Conservation (phyloP, 805 yeast species). For the Peterozyma toletana region DNA sequence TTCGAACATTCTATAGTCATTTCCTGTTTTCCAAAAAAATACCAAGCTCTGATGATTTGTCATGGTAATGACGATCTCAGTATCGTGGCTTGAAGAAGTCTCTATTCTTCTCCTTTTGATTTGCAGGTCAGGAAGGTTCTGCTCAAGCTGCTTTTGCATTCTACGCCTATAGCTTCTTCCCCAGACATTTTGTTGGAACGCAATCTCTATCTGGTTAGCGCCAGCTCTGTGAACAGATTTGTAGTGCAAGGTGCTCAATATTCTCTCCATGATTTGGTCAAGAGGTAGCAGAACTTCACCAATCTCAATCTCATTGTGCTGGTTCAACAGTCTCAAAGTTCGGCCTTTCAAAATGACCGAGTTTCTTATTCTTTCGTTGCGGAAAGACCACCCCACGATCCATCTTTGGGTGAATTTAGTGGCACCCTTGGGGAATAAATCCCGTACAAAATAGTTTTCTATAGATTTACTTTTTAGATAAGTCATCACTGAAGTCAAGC, state of each 20-base stretch:
- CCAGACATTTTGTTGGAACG: constrained; percentile 17
- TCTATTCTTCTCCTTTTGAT: too few relatives aligned
- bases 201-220: background rate
- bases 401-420: constrained; percentile 23
- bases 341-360: background rate
- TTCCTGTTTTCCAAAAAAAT: constrained; percentile 19
- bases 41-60: background rate
- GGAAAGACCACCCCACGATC: constrained; percentile 30
- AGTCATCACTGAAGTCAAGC: constrained; percentile 11
- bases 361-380: constrained; percentile 4
- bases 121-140: too few relatives aligned
- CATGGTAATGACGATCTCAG: background rate
- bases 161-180: constrained; percentile 18
- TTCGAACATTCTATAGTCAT: constrained; percentile 17
- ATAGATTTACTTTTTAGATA: constrained; percentile 4
- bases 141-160: background rate
- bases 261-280: background rate
- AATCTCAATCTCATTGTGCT: background rate
- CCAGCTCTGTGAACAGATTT: background rate
- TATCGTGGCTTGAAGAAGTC: too few relatives aligned
- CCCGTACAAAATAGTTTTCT: constrained; percentile 22
- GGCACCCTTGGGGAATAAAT: constrained; percentile 17
- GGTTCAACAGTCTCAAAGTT: background rate
- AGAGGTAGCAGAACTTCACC: background rate
- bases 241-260: constrained; percentile 11